phyloP scores from a whole-genome alignment of 2,329 filamentous ascomycete species.

The Exophiala mesophila region DNA sequence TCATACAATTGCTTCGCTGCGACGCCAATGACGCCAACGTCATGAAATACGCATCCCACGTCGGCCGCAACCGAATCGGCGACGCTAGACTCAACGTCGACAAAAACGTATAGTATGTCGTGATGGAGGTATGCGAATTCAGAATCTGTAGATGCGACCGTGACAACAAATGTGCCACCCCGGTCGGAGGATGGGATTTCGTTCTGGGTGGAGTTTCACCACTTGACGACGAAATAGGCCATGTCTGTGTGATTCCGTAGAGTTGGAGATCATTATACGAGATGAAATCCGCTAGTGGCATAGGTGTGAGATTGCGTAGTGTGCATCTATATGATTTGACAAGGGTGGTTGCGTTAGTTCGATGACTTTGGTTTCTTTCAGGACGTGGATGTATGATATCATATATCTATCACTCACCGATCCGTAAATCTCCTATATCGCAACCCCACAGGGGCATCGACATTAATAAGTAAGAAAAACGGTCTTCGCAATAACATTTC shows the following conservation, averaged over 20 bases:
- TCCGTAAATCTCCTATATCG: constrained; percentile 75
- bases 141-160: constrained; percentile 79
- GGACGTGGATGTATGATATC: no score
- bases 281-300: constrained; percentile 56
- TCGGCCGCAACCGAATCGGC: constrained; percentile 73
- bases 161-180: constrained; percentile 71
- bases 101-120: constrained; percentile 68
- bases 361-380: no score
- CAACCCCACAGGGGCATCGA: constrained; percentile 81
- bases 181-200: constrained; percentile 40
- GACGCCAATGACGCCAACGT: constrained; percentile 86
- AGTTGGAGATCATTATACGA: constrained; percentile 67
- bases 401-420: constrained; percentile 44
- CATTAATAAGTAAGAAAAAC: constrained; percentile 87
- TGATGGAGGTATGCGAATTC: constrained; percentile 71
- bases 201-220: background rate
- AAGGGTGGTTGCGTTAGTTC: no score
- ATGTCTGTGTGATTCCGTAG: constrained; percentile 51
- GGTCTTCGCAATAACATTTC: constrained; percentile 74
- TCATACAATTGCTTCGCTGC: constrained; percentile 95
- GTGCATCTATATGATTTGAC: constrained; percentile 47
- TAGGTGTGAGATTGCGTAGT: constrained; percentile 44
- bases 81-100: constrained; percentile 71
- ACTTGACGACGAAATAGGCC: no score
- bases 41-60: constrained; percentile 99